Base-by-base conservation (phyloP, 352 stramenopile species). In the Stephanocyclus meneghinianus region DNA sequence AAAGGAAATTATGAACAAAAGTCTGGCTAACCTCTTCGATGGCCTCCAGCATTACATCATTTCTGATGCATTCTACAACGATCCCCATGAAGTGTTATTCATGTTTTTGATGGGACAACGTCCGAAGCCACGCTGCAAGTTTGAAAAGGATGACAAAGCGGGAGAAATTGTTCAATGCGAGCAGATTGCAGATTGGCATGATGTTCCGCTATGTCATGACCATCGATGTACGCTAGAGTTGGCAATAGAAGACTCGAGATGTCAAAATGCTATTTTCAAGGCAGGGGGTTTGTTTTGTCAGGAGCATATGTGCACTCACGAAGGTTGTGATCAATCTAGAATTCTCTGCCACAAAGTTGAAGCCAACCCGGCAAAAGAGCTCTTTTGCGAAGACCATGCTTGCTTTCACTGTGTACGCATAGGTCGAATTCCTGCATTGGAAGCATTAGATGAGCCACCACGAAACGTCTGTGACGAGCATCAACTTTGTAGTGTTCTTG, bases 31-130 rank as follows among this genome's bases (percentile, higher is more conserved):
- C 37, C 61, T 78, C 13, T 78, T 67, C 68, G 45, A 72, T 6
- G 71, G 71, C n/a, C 72, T 78, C 15, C 50, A 78, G 37, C 71
- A 78, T 48, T 78, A 78, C 61, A 67, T 78, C 53, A 32, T 62
- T 7, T 8, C 32, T 48, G 50, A 78, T 68, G 7, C 50, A 61
- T 65, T 67, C 21, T 67, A 78, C 29, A 29, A 51, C 42, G 71
- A 78, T 29, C 71, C 71, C 42, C 51, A 78, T 53, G 71, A 78
- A 68, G 1, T 72, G 1, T 42, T 78, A 29, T 78, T 62, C 62
- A 57, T 72, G 48, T 78, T 78, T 63, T 51, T 78, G 4, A 78
- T 56, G 44, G 61, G 71, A 3, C 26, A 73, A 37, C 50, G 50
- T 44, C 71, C 71, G n/a, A 78, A 78, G 53, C 71, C 71, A 61